Percentiles rank a stretch among this genome's conserved stretches.
These are phyloP conservation scores for Hanseniaspora occidentalis DNA, from an alignment of 805 yeast genomes.

Conservation along the genomic window DNA sequence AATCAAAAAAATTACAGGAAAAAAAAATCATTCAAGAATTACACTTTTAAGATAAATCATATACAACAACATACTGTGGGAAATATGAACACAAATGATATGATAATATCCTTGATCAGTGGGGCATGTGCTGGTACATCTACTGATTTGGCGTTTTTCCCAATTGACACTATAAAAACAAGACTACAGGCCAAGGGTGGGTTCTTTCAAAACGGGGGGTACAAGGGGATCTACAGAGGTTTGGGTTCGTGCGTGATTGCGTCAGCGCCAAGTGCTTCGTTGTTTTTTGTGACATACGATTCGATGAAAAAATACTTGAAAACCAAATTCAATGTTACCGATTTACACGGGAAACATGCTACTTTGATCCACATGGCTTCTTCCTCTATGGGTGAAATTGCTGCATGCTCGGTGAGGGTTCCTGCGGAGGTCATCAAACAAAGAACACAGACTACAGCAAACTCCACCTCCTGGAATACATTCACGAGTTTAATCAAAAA, in stretches of 20 bases:
- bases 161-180: constrained; percentile 91
- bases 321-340: constrained; percentile 12
- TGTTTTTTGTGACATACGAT: constrained; percentile 79
- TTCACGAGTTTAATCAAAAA: constrained; percentile 49
- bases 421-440: constrained; percentile 97
- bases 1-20: no score
- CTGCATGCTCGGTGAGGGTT: constrained; percentile 89
- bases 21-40: no score
- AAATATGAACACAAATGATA: neutral
- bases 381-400: constrained; percentile 82
- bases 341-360: constrained; percentile 22
- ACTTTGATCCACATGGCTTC: constrained; percentile 66
- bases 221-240: constrained; percentile 82
- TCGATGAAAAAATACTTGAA: constrained; percentile 39
- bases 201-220: constrained; percentile 85
- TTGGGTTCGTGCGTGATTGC: constrained; percentile 89
- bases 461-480: constrained; percentile 49
- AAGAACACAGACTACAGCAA: constrained; percentile 63
- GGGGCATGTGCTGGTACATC: constrained; percentile 97
- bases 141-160: constrained; percentile 89
- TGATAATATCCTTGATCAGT: constrained; percentile 29
- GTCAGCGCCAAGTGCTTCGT: constrained; percentile 79
- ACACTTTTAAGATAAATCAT: no score
- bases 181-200: constrained; percentile 94
- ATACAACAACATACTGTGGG: no score